These are phyloP conservation scores for Apiotrichum siamense DNA, from an alignment of 1,284 basidiomycete species.

Conservation along the genomic window DNA sequence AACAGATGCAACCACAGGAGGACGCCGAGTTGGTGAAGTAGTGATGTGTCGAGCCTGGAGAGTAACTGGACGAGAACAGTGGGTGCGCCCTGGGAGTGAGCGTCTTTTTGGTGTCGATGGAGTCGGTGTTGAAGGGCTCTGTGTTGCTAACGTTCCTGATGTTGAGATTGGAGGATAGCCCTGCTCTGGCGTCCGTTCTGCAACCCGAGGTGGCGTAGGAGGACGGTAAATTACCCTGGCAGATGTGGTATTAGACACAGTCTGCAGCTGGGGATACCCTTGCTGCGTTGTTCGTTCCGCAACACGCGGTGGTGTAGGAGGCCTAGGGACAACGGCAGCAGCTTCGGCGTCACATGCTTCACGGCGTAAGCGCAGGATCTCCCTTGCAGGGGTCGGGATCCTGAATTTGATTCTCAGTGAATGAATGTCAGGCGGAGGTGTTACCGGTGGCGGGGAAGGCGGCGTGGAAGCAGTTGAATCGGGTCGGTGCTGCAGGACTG, in stretches of 20 bases:
- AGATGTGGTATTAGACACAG: too few relatives aligned
- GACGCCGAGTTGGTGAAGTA: not conserved
- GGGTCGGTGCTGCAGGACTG: too few relatives aligned
- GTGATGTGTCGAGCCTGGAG: not conserved
- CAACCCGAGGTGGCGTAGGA: constrained; percentile 5
- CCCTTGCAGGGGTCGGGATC: constrained; percentile 2
- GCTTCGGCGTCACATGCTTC: not conserved
- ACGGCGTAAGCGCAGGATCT: constrained; percentile 1
- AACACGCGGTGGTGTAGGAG: constrained; percentile 6
- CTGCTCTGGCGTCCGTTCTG: not conserved
- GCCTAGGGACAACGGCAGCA: not conserved
- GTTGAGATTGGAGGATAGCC: constrained; percentile 1
- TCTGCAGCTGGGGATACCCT: too few relatives aligned
- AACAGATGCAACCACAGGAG: too few relatives aligned
- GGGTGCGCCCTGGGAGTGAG: too few relatives aligned
- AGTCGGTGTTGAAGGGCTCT: too few relatives aligned
- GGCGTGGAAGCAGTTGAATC: not conserved
- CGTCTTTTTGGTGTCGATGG: not conserved
- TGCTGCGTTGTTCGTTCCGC: not conserved
- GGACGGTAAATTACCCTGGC: too few relatives aligned
- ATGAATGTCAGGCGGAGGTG: too few relatives aligned
- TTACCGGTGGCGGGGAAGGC: not conserved
- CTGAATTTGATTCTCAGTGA: too few relatives aligned
- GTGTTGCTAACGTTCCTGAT: too few relatives aligned
- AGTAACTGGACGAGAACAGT: too few relatives aligned